Evolutionary conservation across 495 filamentous ascomycete species (phyloP).

Genomic region (Tuber umbilicatum): DNA sequence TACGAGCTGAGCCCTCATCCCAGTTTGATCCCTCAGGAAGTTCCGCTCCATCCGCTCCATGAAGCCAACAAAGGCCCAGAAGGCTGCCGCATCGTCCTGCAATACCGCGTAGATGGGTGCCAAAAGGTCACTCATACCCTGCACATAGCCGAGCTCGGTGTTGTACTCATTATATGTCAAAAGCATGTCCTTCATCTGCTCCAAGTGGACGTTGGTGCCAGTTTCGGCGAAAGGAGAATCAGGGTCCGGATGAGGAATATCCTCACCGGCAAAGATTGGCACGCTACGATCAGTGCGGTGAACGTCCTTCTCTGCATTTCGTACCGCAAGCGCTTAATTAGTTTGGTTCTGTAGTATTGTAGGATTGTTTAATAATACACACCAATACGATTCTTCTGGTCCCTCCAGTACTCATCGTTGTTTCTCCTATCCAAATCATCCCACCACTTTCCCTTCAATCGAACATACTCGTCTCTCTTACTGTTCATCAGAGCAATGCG

Average conservation of each 20-base stretch:
- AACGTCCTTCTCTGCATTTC: slow-evolving; percentile 81
- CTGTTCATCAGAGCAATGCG: slow-evolving; percentile 73
- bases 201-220: slow-evolving; percentile 94
- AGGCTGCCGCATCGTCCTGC: slow-evolving; percentile 93
- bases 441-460: slow-evolving; percentile 94
- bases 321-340: slow-evolving; percentile 47
- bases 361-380: slow-evolving; percentile 41
- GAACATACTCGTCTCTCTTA: slow-evolving; percentile 85
- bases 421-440: slow-evolving; percentile 79
- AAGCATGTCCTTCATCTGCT: slow-evolving; percentile 99
- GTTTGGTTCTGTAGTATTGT: slow-evolving; percentile 29
- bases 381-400: slow-evolving; percentile 92
- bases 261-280: slow-evolving; percentile 89
- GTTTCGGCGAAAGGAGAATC: slow-evolving; percentile 86
- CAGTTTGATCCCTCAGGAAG: slow-evolving; percentile 89
- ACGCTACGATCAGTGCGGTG: slow-evolving; percentile 92
- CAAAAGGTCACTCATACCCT: slow-evolving; percentile 96
- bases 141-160: slow-evolving; percentile 85
- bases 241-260: slow-evolving; percentile 95
- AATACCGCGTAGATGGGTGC: slow-evolving; percentile 94
- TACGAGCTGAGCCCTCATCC: slow-evolving; percentile 85
- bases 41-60: slow-evolving; percentile 99
- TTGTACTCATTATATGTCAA: slow-evolving; percentile 98
- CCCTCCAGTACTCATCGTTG: slow-evolving; percentile 86
- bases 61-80: slow-evolving; percentile 93